These are phyloP conservation scores for Lycium barbarum DNA, from an alignment of 257 asterid species.

Conservation along the genomic window DNA sequence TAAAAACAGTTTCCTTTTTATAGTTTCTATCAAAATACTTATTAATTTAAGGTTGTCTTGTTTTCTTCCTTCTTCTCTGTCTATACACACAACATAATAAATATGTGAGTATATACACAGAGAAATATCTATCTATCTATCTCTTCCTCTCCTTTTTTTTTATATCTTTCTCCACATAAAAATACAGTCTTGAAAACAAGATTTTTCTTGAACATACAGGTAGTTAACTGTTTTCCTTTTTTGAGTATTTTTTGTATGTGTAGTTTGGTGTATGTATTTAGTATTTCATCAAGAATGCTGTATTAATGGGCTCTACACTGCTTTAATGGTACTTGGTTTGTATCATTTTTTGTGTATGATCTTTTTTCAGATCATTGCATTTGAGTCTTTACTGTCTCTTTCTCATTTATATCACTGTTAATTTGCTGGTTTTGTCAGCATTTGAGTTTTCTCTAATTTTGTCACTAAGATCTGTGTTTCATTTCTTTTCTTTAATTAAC, in stretches of 20 bases:
- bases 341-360: conserved; percentile 16
- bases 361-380: conserved; percentile 18
- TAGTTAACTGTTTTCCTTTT: not conserved
- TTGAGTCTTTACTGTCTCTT: conserved; percentile 12
- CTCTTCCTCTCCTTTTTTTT: not conserved
- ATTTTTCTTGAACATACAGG: conserved; percentile 12
- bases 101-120: not conserved
- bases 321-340: not conserved
- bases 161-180: not conserved
- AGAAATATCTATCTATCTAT: not conserved
- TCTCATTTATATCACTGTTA: conserved; percentile 17
- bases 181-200: not conserved
- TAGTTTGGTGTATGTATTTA: not conserved
- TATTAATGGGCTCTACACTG: not conserved
- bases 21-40: not conserved
- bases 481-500: not conserved
- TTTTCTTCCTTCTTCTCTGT: not conserved
- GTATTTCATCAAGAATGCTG: not conserved
- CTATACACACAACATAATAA: not conserved
- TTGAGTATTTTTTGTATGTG: not conserved
- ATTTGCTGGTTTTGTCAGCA: not conserved
- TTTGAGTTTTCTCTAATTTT: not conserved
- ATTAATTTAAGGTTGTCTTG: conserved; percentile 17
- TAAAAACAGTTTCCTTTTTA: not conserved
- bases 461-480: not conserved